Evolutionary conservation across 2,329 filamentous ascomycete genomes (phyloP).

Genomic region (Fusarium robinianum): DNA sequence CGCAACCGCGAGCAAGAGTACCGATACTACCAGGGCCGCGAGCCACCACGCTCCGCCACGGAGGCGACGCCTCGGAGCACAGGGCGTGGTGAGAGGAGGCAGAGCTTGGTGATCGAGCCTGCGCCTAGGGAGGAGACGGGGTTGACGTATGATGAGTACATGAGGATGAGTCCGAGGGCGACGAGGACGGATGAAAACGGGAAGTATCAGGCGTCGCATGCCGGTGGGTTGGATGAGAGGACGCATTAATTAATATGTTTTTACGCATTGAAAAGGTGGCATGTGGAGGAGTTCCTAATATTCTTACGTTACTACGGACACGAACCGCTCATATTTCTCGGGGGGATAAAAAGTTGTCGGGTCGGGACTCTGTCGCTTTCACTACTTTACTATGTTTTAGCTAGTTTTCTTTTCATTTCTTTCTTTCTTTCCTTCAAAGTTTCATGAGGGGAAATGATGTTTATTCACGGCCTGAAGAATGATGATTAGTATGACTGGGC

Average conservation of each 20-base stretch:
- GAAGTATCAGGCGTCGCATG: constrained; percentile 21
- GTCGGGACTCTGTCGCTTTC: too few relatives aligned
- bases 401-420: too few relatives aligned
- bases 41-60: constrained; percentile 11
- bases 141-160: constrained; percentile 32
- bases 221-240: constrained; percentile 14
- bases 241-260: constrained; percentile 10
- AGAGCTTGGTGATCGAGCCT: constrained; percentile 24
- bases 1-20: constrained; percentile 37
- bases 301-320: too few relatives aligned
- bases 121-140: constrained; percentile 15
- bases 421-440: too few relatives aligned
- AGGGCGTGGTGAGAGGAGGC: constrained; percentile 16
- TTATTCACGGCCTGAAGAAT: constrained; percentile 19
- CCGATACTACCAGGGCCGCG: constrained; percentile 36
- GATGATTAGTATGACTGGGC: constrained; percentile 14
- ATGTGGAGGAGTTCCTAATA: too few relatives aligned
- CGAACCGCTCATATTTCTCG: too few relatives aligned
- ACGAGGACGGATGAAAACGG: constrained; percentile 26
- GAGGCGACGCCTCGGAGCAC: constrained; percentile 27
- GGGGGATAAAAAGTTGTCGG: too few relatives aligned
- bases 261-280: background rate
- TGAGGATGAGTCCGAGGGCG: constrained; percentile 23
- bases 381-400: too few relatives aligned
- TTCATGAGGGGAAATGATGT: constrained; percentile 6